Conservation (phyloP, 2,329 filamentous ascomycete genomes). For the Meredithiella fracta region DNA sequence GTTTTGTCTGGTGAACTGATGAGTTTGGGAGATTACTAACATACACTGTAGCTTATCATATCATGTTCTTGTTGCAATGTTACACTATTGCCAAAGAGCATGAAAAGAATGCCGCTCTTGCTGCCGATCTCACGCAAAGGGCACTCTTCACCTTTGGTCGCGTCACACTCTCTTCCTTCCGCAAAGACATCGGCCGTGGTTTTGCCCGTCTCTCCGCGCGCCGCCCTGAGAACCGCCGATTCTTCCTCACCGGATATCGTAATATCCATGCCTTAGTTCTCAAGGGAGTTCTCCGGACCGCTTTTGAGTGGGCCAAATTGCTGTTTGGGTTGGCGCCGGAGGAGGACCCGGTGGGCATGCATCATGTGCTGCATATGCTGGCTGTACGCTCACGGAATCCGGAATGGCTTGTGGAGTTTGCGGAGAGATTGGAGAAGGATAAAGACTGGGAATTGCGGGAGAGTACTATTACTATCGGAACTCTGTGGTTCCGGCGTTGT, state of each 20-base stretch:
- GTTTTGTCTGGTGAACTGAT: constrained; percentile 22
- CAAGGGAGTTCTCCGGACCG: constrained; percentile 87
- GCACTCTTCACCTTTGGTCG: constrained; percentile 90
- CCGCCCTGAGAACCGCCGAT: constrained; percentile 74
- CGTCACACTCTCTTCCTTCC: constrained; percentile 68
- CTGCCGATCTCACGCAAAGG: constrained; percentile 75
- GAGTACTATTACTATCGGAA: constrained; percentile 54
- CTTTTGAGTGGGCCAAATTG: constrained; percentile 84
- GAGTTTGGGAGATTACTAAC: constrained; percentile 35
- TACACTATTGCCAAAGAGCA: constrained; percentile 74
- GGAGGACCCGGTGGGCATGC: constrained; percentile 67
- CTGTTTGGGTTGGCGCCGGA: constrained; percentile 54
- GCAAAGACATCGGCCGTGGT: constrained; percentile 57
- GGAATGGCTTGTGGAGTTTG: constrained; percentile 56
- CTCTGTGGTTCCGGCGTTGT: constrained; percentile 58
- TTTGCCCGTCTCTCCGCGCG: constrained; percentile 66
- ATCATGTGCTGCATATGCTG: constrained; percentile 66
- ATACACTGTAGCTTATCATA: constrained; percentile 52
- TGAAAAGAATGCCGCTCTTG: constrained; percentile 71
- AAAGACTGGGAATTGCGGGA: constrained; percentile 23
- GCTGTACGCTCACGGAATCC: constrained; percentile 68
- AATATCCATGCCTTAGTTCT: constrained; percentile 74
- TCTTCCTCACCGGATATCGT: constrained; percentile 79
- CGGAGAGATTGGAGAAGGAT: constrained; percentile 25
- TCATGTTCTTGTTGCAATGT: constrained; percentile 84